Base-by-base conservation (phyloP, 345 rosid genomes). In the Toxicodendron radicans region DNA sequence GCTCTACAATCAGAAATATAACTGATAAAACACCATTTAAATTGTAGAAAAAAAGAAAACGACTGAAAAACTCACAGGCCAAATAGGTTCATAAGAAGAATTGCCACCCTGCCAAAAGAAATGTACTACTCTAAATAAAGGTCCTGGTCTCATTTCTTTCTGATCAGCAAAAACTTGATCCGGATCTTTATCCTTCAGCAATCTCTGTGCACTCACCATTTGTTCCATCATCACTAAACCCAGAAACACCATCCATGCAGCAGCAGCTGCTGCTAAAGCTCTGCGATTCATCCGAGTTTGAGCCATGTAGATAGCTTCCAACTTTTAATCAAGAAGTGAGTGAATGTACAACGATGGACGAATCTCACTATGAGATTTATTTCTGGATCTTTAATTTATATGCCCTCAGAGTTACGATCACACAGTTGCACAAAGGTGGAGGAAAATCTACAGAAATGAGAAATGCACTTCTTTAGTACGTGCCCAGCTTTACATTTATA, bases 31-130 rank as follows among this genome's bases (percentile, higher is more conserved):
- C 35, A 13, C 10, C 32, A 64, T 6, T 27, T 1, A 27, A 45
- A 24, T 17, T 51, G 45, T 41, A 14, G 4, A 14, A 7, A 53
- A 5, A 38, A 11, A 45, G 9, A 57, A 58, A 54, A 17, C n/a
- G 64, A 20, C 24, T 14, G 63, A 62, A 35, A 64, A 62, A 76
- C 91, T 86, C 71, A 90, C 94, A 3, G 94, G 94, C 94, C 94
- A 90, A 68, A 88, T 86, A 11, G 89, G 94, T 59, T 82, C 82
- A 72, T 86, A 90, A n/a, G 94, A 76, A 16, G 92, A 81, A 51
- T 83, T 68, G 20, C 89, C 89, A 74, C 67, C 49, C 72, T 90
- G 87, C 92, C 90, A 90, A 5, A 90, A 76, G 83, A 88, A 90
- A 66, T 76, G 70, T 62, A 73, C 64, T 35, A 83, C 73, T 79